Base-by-base conservation (phyloP, 2,329 filamentous ascomycete genomes). In the Teratosphaeriaceae sp. region DNA sequence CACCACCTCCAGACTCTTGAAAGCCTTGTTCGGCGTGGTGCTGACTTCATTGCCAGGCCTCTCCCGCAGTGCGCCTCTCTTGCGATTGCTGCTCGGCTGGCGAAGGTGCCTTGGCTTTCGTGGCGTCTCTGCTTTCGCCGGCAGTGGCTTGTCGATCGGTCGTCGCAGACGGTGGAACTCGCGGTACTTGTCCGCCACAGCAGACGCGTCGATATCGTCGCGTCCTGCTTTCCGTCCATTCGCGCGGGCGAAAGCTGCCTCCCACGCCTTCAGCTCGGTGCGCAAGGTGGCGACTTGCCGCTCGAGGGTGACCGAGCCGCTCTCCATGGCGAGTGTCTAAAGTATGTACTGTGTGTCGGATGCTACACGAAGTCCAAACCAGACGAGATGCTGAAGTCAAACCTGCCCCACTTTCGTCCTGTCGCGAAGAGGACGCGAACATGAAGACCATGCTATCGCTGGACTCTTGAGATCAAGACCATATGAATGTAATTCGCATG, bases 151-250 rank as follows among this genome's bases (percentile, higher is more conserved):
- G 15, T 62, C 45, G 80, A 65, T 35, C 78, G 70, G 54, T 79
- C 74, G 49, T 82, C 75, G 40, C 19, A 82, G 60, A 51, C 74
- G 80, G 60, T 82, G 80, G 64, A 88, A 89, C 49, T 84, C 75
- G 60, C 84, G 87, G 65, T 90, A 90, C 59, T 88, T 88, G 36
- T 71, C 71, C 27, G 80, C 82, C 55, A 89, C 88, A n/a, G n/a
- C n/a, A 0, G 75, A 74, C 5, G 76, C 73, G 54, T 86, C 80
- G 40, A 90, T 88, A 56, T 88, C 84, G n/a, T 80, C 76, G 44
- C 84, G 75, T 38, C 74, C 70, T 3, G 85, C 82, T 67, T 88
- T 89, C 50, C 72, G 75, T 39, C 85, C 84, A 57, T 89, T 75
- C 13, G 69, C 62, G 19, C 68, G 67, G 5, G 77, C 74, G 70